Evolutionary conservation across 176 grass and related monocot genomes (phyloP), one percentile per base, ranked within the genome.

Genomic region (Oryza australiensis): DNA sequence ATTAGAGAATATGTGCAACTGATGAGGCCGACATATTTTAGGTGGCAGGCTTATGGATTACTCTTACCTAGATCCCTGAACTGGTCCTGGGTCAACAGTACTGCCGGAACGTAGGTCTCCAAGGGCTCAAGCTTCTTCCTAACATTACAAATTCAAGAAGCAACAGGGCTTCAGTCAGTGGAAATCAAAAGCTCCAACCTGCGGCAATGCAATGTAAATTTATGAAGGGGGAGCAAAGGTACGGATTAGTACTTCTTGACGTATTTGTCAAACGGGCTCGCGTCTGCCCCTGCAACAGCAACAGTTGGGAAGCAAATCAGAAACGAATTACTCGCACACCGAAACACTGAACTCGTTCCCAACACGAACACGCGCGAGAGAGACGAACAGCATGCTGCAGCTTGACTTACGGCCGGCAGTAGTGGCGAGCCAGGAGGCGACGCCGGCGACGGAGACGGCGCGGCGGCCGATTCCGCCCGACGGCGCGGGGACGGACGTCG

Each of bases 51-150:
- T 24, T 15, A 42, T 46, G 26, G 20, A 32, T 70, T 7, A 70
- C 4, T 6, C 41, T 84, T 82, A 98, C 95, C 92, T 74, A 98
- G 86, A 74, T 94, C 90, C 68, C 90, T 78, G 72, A 98, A 93
- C 35, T 98, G 95, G 35, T 89, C 92, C 38, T 82, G 88, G n/a
- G 90, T 92, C 65, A 97, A 86, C 42, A 98, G 75, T 28, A 98
- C 92, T 15, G 92, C 90, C 9, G 95, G 95, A 38, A 93, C 88
- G 46, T 98, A 98, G 59, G 86, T 74, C 73, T 94, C 95, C 53
- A 98, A 28, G 4, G 95, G 95, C 81, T 98, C 94, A 81, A 98
- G 73, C 84, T 93, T 98, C 89, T 98, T 98, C 88, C 95, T 98
- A 37, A 26, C 77, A 78, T 10, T 9, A 60, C 5, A 48, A 73